Base-by-base conservation (phyloP, 108 stramenopile genomes). In the Mediolabrus comicus region DNA sequence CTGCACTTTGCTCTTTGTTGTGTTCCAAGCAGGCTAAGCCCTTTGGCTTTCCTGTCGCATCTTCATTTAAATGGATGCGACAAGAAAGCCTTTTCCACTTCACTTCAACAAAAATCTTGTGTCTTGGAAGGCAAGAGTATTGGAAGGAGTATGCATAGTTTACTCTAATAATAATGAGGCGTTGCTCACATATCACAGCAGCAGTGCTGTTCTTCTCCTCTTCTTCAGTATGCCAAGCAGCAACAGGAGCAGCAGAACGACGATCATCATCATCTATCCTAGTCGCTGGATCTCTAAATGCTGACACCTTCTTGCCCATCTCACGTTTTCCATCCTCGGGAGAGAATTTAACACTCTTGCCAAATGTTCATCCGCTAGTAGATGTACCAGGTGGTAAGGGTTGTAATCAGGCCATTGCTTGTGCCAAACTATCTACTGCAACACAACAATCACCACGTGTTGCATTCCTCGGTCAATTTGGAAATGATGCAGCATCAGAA, bases 341-440 rank as follows among this genome's bases (percentile, higher is more conserved):
- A 13, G 92, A 93, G 70, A 93, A 93, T 72, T 58, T 93, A 29
- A 87, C 81, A 12, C 61, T 87, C 28, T 27, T 82, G 31, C 73
- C 72, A 0, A 63, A 78, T 26, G 62, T 28, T 16, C 36, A 66
- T 19, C 83, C 83, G 28, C 55, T 67, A 9, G 72, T 89, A 3
- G 85, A 86, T 61, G 79, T 89, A 4, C 85, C 88, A 2, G 88
- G 86, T 24, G 89, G 89, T 4, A 89, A 93, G 64, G 92, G 92
- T 16, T 87, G 84, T 59, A 93, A 89, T 67, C 92, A 93, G 67
- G 92, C 92, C 41, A 82, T 93, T 53, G 87, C 87, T 1, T 83
- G 66, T 24, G 55, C 82, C 22, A 90, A 86, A 65, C 63, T 93
- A 22, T 36, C 70, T 27, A 10, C 27, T 5, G 26, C 43, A 41